Base-by-base conservation (phyloP, 176 grass and related monocot genomes). In the Carex myosuroides region DNA sequence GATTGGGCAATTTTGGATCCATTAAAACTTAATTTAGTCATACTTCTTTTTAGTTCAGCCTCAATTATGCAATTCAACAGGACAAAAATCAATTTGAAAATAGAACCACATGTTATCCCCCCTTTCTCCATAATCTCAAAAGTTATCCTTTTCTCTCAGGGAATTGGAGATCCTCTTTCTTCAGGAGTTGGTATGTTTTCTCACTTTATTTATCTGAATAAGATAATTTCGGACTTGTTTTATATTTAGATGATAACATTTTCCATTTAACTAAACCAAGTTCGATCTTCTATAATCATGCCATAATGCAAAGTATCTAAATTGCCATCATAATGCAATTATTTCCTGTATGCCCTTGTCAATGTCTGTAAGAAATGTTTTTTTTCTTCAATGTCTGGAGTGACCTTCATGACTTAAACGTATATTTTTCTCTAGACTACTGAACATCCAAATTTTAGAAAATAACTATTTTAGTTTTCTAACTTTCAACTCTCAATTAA, bases 161-260 rank as follows among this genome's bases (percentile, higher is more conserved):
- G 88, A 81, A 63, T 41, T 77, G 95, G 83, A 90, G 86, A 92
- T 89, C 78, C 65, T 84, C 17, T 64, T 75, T 85, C 89, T 54
- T 74, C 84, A 60, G 83, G 72, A 91, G n/a, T 73, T 60, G 97
- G 97, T 99, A 94, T 76, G 91, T 56, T 55, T 53, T 14, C 65
- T 78, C 13, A 39, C 68, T 42, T 21, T 48, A 61, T 85, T 13
- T 48, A 73, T 85, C 44, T 50, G 30, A 58, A 85, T 76, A 58
- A 44, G 54, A 73, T 64, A 60, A 60, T 76, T 18, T 73, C 8
- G 68, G 33, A 85, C 24, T 32, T 6, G 50, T 13, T 55, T 76
- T 76, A 53, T 13, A 55, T 33, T 56, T 77, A 54, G 6, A 50
- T 77, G 73, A 77, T 7, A 77, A 17, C 6, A 77, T 77, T 70